Percentiles rank a stretch among this genome's conserved stretches.
These are phyloP conservation scores for Ceriops tagal DNA, from an alignment of 345 rosid species.

Conservation along the genomic window DNA sequence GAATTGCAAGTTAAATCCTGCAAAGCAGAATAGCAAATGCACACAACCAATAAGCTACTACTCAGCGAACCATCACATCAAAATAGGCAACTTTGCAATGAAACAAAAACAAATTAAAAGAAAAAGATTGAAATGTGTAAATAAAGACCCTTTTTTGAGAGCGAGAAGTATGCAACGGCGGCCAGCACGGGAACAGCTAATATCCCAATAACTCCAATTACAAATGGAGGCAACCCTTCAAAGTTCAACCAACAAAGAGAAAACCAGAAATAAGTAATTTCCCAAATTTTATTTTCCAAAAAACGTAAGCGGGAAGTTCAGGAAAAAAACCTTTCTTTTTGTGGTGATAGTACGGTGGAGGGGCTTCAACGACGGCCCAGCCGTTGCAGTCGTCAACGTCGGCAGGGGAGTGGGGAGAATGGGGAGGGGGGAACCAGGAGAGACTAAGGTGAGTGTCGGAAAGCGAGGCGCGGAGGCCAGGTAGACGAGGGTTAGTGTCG, in stretches of 20 bases:
- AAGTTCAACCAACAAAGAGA: background rate
- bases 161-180: conserved; percentile 52
- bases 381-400: conserved; percentile 40
- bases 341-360: conserved; percentile 11
- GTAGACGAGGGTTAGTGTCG: conserved; percentile 25
- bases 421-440: conserved; percentile 51
- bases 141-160: conserved; percentile 47
- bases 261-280: background rate
- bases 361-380: conserved; percentile 54
- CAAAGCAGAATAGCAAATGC: background rate
- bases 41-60: too few relatives aligned
- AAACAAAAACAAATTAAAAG: background rate
- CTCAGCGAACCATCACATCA: background rate
- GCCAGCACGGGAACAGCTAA: conserved; percentile 50
- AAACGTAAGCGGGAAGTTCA: background rate
- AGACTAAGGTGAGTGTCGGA: conserved; percentile 27
- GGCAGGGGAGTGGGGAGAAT: conserved; percentile 14
- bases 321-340: conserved; percentile 36
- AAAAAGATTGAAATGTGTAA: background rate
- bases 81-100: background rate
- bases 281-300: too few relatives aligned
- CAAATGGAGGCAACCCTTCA: conserved; percentile 45
- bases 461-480: conserved; percentile 43
- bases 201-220: conserved; percentile 50
- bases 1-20: conserved; percentile 32